These are phyloP conservation scores for Globisporangium okanoganense DNA, from an alignment of 352 stramenopile species.

Conservation along the genomic window DNA sequence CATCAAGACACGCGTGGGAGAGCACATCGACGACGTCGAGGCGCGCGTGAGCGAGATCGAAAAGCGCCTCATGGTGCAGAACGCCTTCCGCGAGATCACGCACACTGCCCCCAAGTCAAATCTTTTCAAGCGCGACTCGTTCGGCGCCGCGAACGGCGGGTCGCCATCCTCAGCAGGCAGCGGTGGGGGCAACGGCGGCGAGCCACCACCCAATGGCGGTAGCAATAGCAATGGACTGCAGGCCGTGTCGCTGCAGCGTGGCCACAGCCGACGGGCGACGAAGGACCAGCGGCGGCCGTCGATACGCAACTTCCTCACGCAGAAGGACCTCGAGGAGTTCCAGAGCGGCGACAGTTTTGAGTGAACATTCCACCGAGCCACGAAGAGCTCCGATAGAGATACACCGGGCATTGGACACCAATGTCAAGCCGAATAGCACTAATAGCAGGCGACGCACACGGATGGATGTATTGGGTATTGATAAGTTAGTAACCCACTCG, in stretches of 20 bases:
- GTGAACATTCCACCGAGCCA: no score
- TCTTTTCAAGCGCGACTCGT: conserved; percentile 18
- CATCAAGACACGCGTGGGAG: conserved; percentile 40
- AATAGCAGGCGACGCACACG: no score
- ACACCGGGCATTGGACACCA: background rate
- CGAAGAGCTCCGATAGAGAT: background rate
- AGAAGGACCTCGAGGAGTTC: conserved; percentile 60
- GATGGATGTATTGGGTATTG: background rate
- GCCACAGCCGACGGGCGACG: background rate
- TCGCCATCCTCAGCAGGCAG: background rate
- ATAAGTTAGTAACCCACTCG: background rate
- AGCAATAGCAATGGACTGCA: background rate
- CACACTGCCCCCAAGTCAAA: conserved; percentile 17
- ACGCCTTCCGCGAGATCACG: conserved; percentile 49
- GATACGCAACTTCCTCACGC: conserved; percentile 54
- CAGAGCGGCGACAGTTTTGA: conserved; percentile 30
- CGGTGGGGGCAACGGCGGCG: no score
- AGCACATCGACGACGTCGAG: conserved; percentile 39
- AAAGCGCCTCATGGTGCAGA: conserved; percentile 36
- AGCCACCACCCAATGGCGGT: background rate
- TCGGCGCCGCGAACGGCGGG: background rate
- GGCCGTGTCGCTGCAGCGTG: background rate
- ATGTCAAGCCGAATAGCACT: background rate
- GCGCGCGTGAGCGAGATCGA: conserved; percentile 41
- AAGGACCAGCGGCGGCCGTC: conserved; percentile 31